Conservation (phyloP, 192 early-diverging fungal genomes). For the Mortierella antarctica region DNA sequence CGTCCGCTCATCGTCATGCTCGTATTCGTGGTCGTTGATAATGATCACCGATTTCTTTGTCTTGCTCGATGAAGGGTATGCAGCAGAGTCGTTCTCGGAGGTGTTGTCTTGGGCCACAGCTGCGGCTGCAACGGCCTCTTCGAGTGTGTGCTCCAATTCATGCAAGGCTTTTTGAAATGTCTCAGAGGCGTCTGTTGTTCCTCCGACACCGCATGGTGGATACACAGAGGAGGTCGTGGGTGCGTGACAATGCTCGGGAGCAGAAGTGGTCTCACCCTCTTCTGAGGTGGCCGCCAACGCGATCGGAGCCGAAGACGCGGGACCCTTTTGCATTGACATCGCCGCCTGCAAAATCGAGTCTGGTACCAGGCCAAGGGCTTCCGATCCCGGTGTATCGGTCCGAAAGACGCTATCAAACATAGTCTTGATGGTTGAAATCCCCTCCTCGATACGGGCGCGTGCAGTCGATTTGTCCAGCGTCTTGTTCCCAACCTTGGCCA, state of each 20-base stretch:
- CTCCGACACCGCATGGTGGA: background rate
- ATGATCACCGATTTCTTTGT: background rate
- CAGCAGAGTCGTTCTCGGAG: background rate
- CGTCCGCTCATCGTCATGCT: background rate
- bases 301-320: too few species aligned
- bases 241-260: too few species aligned
- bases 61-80: background rate
- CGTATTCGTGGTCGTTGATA: slow-evolving; percentile 15
- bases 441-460: background rate
- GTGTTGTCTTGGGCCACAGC: background rate
- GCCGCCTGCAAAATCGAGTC: too few species aligned
- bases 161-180: too few species aligned
- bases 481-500: too few species aligned
- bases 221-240: too few species aligned
- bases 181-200: background rate
- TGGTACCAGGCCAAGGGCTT: too few species aligned
- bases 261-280: too few species aligned
- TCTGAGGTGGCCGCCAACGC: too few species aligned
- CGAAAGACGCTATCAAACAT: slow-evolving; percentile 2
- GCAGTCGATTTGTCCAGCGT: background rate
- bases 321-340: too few species aligned
- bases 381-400: background rate
- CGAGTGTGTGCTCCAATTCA: background rate
- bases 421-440: background rate
- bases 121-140: background rate